Evolutionary conservation across 2,329 filamentous ascomycete genomes (phyloP), one percentile per base, ranked within the genome.

Genomic region (Parafenestella ontariensis): DNA sequence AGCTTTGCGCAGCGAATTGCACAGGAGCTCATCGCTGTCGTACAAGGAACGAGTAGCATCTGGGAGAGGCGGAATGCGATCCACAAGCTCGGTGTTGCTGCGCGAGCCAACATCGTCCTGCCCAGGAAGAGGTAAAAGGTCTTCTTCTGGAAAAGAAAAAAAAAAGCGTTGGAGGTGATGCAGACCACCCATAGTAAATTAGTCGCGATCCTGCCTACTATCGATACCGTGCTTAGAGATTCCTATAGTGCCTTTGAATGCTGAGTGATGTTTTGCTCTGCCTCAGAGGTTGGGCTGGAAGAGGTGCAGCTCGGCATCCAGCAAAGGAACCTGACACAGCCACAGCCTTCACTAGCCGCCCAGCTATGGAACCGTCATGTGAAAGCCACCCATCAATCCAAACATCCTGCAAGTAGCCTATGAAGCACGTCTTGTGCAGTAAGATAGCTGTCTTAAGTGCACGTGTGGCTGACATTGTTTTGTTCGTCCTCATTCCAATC

Each of bases 11-110:
- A 89, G 66, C 84, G 90, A 50, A 84, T 98, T 58, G 92, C 91
- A 1, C 89, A 94, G 72, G 94, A 97, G 83, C 81, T 98, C 56
- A 83, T 98, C 49, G 85, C 89, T 31, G 90, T 98, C 23, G 88
- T 96, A 9, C 93, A 98, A 81, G 95, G 95, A 28, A 85, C 85
- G 68, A 96, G 92, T 62, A 73, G 78, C 21, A 88, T 92, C 42
- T 99, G 95, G 95, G 92, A 96, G 37, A 89, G 86, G 81, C 84
- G 95, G 65, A 83, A 84, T 62, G 78, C 82, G 59, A 79, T 96
- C 51, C 95, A 99, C 79, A 96, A 92, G 84, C 78, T 88, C 65
- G 92, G 86, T 58, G 91, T 93, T 31, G 84, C 86, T 24, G 85
- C 90, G 23, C 85, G 95, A 78, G 89, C 90, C 29, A 98, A 97